phyloP scores from a whole-genome alignment of 495 filamentous ascomycete genomes.

The Lasiosphaeria ovina region DNA sequence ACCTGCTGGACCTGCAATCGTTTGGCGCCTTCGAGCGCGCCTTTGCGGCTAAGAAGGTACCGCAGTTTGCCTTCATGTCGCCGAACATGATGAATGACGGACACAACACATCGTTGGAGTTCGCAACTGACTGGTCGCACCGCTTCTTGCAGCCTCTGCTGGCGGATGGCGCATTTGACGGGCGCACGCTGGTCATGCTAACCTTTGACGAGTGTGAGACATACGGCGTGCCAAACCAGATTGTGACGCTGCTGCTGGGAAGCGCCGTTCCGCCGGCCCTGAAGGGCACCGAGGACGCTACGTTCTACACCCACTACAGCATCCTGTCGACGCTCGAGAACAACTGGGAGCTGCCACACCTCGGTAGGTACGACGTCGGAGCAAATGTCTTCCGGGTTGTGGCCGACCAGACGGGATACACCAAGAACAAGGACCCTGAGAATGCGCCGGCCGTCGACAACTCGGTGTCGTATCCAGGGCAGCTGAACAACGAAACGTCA shows the following conservation, averaged over 20 bases:
- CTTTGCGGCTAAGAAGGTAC: conserved; percentile 54
- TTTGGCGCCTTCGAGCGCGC: conserved; percentile 58
- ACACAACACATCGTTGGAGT: conserved; percentile 62
- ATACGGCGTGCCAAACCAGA: conserved; percentile 56
- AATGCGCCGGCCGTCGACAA: conserved; percentile 61
- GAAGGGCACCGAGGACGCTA: conserved; percentile 59
- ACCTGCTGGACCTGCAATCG: conserved; percentile 58
- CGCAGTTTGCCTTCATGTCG: conserved; percentile 66
- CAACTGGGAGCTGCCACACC: conserved; percentile 66
- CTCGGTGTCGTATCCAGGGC: conserved; percentile 60
- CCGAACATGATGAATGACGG: conserved; percentile 73
- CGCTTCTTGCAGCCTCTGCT: conserved; percentile 59
- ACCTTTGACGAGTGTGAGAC: conserved; percentile 65
- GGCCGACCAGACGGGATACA: conserved; percentile 56
- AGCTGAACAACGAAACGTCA: conserved; percentile 40
- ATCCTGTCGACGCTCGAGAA: conserved; percentile 60
- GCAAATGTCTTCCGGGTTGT: conserved; percentile 66
- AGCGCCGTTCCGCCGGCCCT: conserved; percentile 57
- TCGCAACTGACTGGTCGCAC: conserved; percentile 57
- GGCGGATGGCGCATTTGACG: conserved; percentile 56
- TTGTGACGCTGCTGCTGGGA: conserved; percentile 62
- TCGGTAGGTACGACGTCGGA: conserved; percentile 70
- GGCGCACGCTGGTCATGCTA: conserved; percentile 61
- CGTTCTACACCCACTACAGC: conserved; percentile 72
- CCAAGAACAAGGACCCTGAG: conserved; percentile 54